A percentile compares a stretch with the other conserved stretches of the same genome.
Conservation (phyloP, 2,329 filamentous ascomycete species). For the Volutella citrinella region DNA sequence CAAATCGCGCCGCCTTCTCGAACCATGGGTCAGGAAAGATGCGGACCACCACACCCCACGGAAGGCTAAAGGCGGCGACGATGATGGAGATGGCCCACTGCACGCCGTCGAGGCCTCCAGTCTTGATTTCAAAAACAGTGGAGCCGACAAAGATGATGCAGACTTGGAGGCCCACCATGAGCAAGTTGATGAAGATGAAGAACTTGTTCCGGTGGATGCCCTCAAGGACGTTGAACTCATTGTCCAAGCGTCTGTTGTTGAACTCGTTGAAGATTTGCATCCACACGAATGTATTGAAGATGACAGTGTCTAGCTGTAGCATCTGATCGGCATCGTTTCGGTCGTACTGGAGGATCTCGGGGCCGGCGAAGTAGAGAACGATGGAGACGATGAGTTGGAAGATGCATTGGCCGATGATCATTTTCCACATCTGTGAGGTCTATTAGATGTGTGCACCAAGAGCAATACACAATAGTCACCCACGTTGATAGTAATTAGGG, state of each 20-base stretch:
- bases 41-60: conserved; percentile 47
- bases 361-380: conserved; percentile 53
- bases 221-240: conserved; percentile 60
- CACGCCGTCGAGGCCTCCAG: conserved; percentile 10
- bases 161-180: conserved; percentile 57
- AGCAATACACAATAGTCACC: too few species aligned
- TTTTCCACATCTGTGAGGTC: conserved; percentile 69
- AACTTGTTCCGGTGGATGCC: conserved; percentile 54
- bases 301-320: conserved; percentile 50
- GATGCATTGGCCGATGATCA: conserved; percentile 79
- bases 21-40: conserved; percentile 44
- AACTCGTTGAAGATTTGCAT: conserved; percentile 69
- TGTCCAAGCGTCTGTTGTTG: conserved; percentile 61
- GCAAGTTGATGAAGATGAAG: conserved; percentile 53
- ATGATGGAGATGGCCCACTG: conserved; percentile 13
- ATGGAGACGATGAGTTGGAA: conserved; percentile 65
- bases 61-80: conserved; percentile 46
- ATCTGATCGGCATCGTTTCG: conserved; percentile 13
- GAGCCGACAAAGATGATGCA: conserved; percentile 55
- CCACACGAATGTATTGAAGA: conserved; percentile 68
- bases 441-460: neutral
- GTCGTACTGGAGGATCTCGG: conserved; percentile 48
- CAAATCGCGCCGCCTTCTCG: conserved; percentile 2
- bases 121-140: conserved; percentile 3
- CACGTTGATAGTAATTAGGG: conserved; percentile 62